phyloP scores from a whole-genome alignment of 768 basidiomycete genomes.

The Obba rivulosa region DNA sequence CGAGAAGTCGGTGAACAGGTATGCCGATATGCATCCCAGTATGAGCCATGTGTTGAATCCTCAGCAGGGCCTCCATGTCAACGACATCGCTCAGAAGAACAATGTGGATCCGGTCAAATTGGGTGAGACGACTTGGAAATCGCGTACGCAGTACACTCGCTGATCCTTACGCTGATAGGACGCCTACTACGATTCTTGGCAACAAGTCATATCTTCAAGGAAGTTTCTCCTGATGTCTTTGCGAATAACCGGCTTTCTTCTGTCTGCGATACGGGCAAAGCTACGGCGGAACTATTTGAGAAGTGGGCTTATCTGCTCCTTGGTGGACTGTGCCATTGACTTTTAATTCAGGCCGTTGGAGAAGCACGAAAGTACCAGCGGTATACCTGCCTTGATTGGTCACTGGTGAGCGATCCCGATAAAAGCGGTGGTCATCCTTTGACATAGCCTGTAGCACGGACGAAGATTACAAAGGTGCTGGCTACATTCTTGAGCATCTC shows the following conservation, averaged over 20 bases:
- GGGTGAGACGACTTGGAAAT: neutral
- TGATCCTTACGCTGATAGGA: neutral
- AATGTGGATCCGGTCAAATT: slow-evolving; percentile 2
- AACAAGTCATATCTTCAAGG: slow-evolving; percentile 15
- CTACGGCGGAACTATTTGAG: slow-evolving; percentile 1
- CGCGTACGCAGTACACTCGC: neutral
- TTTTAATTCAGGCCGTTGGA: neutral
- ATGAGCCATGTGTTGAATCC: neutral
- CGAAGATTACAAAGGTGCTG: slow-evolving; percentile 5
- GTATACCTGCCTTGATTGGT: slow-evolving; percentile 13
- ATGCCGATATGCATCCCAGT: too few relatives aligned
- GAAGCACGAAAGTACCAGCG: slow-evolving; percentile 17
- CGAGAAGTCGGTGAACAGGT: slow-evolving; percentile 29
- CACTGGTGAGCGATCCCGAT: slow-evolving; percentile 5
- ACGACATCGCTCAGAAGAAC: slow-evolving; percentile 30
- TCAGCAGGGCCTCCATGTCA: slow-evolving; percentile 31
- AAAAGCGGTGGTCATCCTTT: slow-evolving; percentile 3
- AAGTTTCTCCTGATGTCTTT: slow-evolving; percentile 17
- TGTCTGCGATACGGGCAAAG: slow-evolving; percentile 12
- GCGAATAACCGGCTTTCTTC: slow-evolving; percentile 14
- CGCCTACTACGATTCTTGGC: slow-evolving; percentile 16
- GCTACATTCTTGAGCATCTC: slow-evolving; percentile 15
- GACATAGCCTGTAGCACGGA: neutral
- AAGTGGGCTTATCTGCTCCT: neutral
- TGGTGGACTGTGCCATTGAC: slow-evolving; percentile 1